phyloP scores from a whole-genome alignment of 2,329 filamentous ascomycete genomes.

The Fusarium sterilihyphosum region DNA sequence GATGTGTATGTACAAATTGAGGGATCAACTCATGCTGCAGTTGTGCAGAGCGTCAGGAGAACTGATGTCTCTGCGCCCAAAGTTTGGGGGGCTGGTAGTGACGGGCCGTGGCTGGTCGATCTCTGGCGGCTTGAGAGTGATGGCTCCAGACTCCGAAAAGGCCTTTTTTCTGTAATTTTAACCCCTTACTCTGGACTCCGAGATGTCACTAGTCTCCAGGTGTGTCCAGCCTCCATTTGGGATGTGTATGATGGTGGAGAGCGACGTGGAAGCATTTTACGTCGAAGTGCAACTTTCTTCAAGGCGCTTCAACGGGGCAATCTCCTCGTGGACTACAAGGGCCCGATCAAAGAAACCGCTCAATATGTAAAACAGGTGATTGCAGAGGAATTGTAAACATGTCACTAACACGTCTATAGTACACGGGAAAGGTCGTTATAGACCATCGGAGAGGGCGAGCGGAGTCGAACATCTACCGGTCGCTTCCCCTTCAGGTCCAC shows the following conservation, averaged over 20 bases:
- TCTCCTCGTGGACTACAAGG: background rate
- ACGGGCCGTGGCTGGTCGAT: background rate
- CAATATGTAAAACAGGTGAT: background rate
- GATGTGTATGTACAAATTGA: background rate
- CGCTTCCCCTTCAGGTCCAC: background rate
- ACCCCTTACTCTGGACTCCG: background rate
- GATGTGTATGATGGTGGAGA: background rate
- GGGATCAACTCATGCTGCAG: background rate
- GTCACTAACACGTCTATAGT: background rate
- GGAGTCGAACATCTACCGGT: background rate
- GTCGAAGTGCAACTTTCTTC: background rate
- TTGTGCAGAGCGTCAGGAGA: background rate
- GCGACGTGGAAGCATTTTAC: background rate
- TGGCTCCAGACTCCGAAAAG: background rate
- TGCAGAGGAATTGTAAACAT: too few species aligned
- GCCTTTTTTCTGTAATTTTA: fast-evolving
- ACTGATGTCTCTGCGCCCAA: background rate
- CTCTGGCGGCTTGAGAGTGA: background rate
- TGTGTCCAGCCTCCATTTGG: background rate
- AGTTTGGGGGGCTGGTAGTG: background rate
- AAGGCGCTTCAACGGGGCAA: background rate
- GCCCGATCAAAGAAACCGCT: background rate
- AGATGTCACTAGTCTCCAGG: background rate
- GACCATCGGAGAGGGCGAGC: background rate
- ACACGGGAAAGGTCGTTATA: background rate